Percentiles rank a stretch among this genome's conserved stretches.
phyloP scores from a whole-genome alignment of 2,329 filamentous ascomycete genomes.

The Cercospora sp. region DNA sequence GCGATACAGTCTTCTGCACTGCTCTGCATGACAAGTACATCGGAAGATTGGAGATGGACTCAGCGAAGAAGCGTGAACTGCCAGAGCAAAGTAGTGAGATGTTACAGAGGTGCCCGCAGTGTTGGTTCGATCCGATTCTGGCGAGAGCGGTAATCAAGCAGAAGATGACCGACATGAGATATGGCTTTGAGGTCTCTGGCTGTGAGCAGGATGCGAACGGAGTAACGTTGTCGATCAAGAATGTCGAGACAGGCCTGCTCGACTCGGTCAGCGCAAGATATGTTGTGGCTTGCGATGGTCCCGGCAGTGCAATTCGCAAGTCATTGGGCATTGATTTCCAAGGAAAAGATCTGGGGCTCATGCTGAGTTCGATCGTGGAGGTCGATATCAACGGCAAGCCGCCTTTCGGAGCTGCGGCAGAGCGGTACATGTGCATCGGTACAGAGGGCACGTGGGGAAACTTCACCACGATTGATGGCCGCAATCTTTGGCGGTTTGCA shows the following conservation, averaged over 20 bases:
- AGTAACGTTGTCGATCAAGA: constrained; percentile 2
- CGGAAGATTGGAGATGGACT: constrained; percentile 8
- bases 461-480: constrained; percentile 16
- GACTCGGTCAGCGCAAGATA: constrained; percentile 1
- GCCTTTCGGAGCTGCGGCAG: neutral
- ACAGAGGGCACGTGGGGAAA: constrained; percentile 12
- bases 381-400: constrained; percentile 4
- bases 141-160: constrained; percentile 1
- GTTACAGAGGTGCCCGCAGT: constrained; percentile 13
- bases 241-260: constrained; percentile 1
- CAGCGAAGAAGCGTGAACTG: neutral
- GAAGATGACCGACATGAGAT: constrained; percentile 10
- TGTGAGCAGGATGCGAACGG: constrained; percentile 1
- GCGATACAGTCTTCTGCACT: constrained; percentile 10
- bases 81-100: constrained; percentile 8
- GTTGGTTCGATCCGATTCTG: constrained; percentile 13
- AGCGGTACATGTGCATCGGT: constrained; percentile 10
- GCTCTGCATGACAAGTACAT: constrained; percentile 8
- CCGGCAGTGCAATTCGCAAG: constrained; percentile 8
- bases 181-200: neutral
- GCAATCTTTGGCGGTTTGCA: constrained; percentile 8
- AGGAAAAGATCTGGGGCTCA: constrained; percentile 10
- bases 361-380: constrained; percentile 12
- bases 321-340: constrained; percentile 4
- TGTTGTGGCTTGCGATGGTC: constrained; percentile 13